These are phyloP conservation scores for Sicyos baderoa DNA, from an alignment of 306 rosid genomes.

Conservation along the genomic window DNA sequence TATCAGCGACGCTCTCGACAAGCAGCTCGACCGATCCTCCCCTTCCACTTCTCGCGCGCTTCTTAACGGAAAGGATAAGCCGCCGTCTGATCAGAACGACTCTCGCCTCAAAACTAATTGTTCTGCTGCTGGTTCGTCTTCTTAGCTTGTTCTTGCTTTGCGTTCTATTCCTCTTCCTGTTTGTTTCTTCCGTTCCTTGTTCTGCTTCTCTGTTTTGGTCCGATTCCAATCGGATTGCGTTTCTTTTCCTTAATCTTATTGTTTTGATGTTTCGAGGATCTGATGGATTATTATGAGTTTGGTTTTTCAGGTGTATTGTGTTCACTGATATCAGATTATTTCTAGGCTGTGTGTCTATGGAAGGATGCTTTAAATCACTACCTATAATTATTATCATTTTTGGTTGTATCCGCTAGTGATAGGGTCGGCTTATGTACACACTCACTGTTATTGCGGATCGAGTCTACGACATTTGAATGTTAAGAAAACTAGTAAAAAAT, in stretches of 20 bases:
- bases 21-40: conserved; percentile 85
- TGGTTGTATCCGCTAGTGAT: too few relatives aligned
- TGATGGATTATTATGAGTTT: background rate
- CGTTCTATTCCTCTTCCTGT: background rate
- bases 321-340: background rate
- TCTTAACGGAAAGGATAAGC: conserved; percentile 71
- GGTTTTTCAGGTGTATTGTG: background rate
- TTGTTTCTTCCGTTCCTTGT: background rate
- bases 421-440: too few relatives aligned
- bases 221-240: background rate
- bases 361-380: background rate
- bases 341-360: background rate
- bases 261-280: background rate
- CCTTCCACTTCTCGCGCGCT: conserved; percentile 74
- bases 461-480: too few relatives aligned
- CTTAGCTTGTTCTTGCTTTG: background rate
- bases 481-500: too few relatives aligned
- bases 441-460: too few relatives aligned
- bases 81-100: conserved; percentile 44
- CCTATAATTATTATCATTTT: too few relatives aligned
- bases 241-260: background rate
- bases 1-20: conserved; percentile 87
- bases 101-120: background rate
- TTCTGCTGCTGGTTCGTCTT: conserved; percentile 49
- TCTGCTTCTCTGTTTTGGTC: background rate